Conservation (phyloP, 495 filamentous ascomycete species). For the Penicillium turbatum region DNA sequence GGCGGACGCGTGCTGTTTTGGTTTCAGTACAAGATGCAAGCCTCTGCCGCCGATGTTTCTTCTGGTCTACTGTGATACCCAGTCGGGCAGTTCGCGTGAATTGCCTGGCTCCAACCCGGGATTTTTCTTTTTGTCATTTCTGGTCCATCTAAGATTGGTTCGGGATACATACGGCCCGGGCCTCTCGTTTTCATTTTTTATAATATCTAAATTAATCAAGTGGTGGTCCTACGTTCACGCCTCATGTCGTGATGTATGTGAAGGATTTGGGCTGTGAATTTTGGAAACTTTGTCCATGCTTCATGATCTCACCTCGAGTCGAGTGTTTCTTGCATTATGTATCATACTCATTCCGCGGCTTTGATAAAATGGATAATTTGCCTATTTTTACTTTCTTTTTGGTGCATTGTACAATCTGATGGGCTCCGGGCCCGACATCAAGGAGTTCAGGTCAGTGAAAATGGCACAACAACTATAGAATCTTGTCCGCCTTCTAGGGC, state of each 20-base stretch:
- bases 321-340: neutral
- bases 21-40: neutral
- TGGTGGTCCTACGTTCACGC: neutral
- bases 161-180: neutral
- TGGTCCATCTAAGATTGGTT: neutral
- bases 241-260: neutral
- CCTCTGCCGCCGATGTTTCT: neutral
- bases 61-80: constrained; percentile 28
- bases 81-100: neutral
- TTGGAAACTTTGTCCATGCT: neutral
- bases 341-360: no score
- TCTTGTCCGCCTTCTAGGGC: no score
- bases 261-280: neutral
- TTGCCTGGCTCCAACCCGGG: constrained; percentile 12
- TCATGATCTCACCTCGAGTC: neutral
- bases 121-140: constrained; percentile 7
- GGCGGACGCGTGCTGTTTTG: neutral
- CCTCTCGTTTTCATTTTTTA: constrained; percentile 7
- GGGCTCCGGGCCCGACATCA: no score
- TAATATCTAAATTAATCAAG: constrained; percentile 6
- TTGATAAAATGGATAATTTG: no score
- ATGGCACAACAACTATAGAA: no score
- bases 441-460: no score
- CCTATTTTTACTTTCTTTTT: no score
- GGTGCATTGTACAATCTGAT: no score